These are phyloP conservation scores for Microdochium bolleyi DNA, from an alignment of 2,329 filamentous ascomycete species.

Conservation along the genomic window DNA sequence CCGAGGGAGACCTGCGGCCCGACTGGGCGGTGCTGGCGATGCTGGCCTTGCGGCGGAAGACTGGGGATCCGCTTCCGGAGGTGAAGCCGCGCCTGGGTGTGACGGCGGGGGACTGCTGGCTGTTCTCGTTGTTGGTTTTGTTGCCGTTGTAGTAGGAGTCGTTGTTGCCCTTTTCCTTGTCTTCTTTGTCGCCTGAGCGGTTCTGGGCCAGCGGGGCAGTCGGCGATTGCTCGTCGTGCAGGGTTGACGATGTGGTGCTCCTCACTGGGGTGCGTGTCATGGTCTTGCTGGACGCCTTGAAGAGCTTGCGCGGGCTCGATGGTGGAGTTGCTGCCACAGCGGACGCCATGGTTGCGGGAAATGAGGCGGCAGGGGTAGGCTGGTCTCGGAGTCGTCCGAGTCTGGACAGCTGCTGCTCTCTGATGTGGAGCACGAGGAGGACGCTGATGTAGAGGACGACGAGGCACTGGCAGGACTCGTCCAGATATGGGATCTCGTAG, in stretches of 20 bases:
- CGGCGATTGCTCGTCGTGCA: too few species aligned
- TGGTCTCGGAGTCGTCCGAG: background rate
- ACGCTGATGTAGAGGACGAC: slow-evolving; percentile 10
- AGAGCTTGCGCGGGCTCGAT: slow-evolving; percentile 21
- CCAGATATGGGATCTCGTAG: slow-evolving; percentile 5
- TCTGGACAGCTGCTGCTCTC: background rate
- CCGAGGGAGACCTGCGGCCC: background rate
- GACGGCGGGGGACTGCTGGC: background rate
- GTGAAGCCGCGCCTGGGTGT: background rate
- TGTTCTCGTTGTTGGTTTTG: background rate
- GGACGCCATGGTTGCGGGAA: slow-evolving; percentile 15
- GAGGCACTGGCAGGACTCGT: slow-evolving; percentile 10
- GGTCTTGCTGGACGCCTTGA: slow-evolving; percentile 21
- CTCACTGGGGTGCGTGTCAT: slow-evolving; percentile 18
- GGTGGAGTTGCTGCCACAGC: slow-evolving; percentile 15
- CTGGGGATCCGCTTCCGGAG: background rate
- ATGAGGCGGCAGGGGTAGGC: slow-evolving; percentile 5
- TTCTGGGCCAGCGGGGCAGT: too few species aligned
- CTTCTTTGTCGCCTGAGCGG: too few species aligned
- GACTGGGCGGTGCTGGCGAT: background rate
- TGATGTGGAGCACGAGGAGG: background rate
- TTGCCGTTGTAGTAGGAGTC: background rate
- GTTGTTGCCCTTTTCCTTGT: too few species aligned
- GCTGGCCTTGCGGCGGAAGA: background rate
- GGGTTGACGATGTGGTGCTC: background rate